Conservation (phyloP, 1,284 basidiomycete species). For the Anthracocystis panici-leucophaei region DNA sequence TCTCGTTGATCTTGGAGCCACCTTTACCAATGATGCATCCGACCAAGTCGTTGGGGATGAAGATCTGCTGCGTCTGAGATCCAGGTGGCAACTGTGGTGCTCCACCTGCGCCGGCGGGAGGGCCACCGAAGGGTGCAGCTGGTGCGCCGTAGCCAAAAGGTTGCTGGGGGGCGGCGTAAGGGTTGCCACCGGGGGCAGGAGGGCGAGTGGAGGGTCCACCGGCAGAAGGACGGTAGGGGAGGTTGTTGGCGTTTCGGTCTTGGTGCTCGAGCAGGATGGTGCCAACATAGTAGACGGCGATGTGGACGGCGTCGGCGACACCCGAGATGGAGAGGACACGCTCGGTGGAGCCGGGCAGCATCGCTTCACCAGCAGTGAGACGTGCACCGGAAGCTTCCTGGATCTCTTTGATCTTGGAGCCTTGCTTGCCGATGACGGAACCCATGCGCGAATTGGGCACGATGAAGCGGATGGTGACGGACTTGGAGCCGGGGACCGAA, state of each 20-base stretch:
- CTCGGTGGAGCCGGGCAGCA: slow-evolving; percentile 98
- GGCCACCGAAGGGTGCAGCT: slow-evolving; percentile 29
- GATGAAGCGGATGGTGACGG: slow-evolving; percentile 96
- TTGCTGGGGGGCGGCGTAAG: slow-evolving; percentile 29
- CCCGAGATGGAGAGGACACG: slow-evolving; percentile 92
- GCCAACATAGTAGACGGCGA: slow-evolving; percentile 98
- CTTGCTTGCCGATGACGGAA: slow-evolving; percentile 96
- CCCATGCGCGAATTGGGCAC: slow-evolving; percentile 99
- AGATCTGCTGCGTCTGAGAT: slow-evolving; percentile 96
- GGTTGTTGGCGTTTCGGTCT: slow-evolving; percentile 73
- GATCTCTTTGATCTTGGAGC: slow-evolving; percentile 99
- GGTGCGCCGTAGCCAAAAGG: slow-evolving; percentile 41
- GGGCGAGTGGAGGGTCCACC: slow-evolving; percentile 41
- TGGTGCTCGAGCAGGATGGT: slow-evolving; percentile 96
- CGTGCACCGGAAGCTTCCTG: slow-evolving; percentile 97
- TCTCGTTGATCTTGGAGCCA: slow-evolving; percentile 98
- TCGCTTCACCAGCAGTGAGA: slow-evolving; percentile 94
- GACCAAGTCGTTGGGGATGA: slow-evolving; percentile 96
- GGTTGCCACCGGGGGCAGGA: slow-evolving; percentile 20
- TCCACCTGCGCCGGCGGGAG: slow-evolving; percentile 28
- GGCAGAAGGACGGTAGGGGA: slow-evolving; percentile 69
- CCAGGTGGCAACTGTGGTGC: slow-evolving; percentile 72
- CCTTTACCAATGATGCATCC: slow-evolving; percentile 99
- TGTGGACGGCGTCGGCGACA: slow-evolving; percentile 99
- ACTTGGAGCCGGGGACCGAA: slow-evolving; percentile 95